Percentiles rank a stretch among this genome's conserved stretches.
Conservation (phyloP, 345 rosid genomes). For the Carallia brachiata region DNA sequence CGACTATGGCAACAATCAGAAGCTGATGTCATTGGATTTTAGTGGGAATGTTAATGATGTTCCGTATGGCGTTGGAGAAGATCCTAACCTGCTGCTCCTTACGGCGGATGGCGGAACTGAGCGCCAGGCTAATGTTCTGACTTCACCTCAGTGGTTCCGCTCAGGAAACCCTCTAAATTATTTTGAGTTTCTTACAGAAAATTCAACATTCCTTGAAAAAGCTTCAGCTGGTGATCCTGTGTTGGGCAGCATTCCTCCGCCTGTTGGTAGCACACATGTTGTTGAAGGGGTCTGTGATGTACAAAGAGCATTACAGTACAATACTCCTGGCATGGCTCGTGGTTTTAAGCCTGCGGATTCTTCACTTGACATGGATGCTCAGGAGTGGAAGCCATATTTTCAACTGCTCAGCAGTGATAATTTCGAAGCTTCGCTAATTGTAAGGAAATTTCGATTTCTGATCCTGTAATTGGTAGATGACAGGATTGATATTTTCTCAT, state of each 20-base stretch:
- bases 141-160: slow-evolving; percentile 30
- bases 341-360: slow-evolving; percentile 18
- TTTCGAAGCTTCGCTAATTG: slow-evolving; percentile 20
- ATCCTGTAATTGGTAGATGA: not conserved
- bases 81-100: slow-evolving; percentile 13
- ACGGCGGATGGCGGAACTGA: slow-evolving; percentile 5
- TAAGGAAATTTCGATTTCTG: not conserved
- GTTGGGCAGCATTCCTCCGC: slow-evolving; percentile 24
- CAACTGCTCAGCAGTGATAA: slow-evolving; percentile 5
- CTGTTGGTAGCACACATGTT: slow-evolving; percentile 13
- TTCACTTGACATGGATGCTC: slow-evolving; percentile 19
- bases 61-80: slow-evolving; percentile 21
- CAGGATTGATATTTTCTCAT: not conserved
- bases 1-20: slow-evolving; percentile 17
- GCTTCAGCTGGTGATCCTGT: slow-evolving; percentile 24
- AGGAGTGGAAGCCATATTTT: slow-evolving; percentile 22
- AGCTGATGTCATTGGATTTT: slow-evolving; percentile 19
- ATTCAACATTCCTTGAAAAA: slow-evolving; percentile 22
- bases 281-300: slow-evolving; percentile 14
- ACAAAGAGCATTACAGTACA: slow-evolving; percentile 17
- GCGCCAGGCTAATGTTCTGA: slow-evolving; percentile 14
- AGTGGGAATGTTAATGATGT: slow-evolving; percentile 16
- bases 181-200: slow-evolving; percentile 35
- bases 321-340: slow-evolving; percentile 15
- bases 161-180: slow-evolving; percentile 23